Percentiles rank a stretch among this genome's conserved stretches.
phyloP scores from a whole-genome alignment of 257 asterid species.

The Capsicum baccatum region DNA sequence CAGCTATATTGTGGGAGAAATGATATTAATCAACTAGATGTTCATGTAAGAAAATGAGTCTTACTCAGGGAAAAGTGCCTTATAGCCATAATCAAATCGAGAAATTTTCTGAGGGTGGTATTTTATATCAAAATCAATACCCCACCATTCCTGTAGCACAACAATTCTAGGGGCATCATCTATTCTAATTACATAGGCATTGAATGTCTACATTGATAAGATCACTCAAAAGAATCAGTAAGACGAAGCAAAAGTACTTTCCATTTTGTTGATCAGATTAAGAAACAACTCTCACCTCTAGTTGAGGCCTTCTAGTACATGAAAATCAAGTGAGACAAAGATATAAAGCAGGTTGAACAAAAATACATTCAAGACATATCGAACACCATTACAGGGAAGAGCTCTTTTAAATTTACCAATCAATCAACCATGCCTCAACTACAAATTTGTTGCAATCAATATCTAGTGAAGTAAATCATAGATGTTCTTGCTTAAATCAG shows the following conservation, averaged over 20 bases:
- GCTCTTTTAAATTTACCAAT: neutral
- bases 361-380: neutral
- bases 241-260: neutral
- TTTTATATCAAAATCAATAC: slow-evolving; percentile 93
- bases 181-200: slow-evolving; percentile 90
- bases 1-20: neutral
- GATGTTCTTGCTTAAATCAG: neutral
- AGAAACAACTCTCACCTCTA: neutral
- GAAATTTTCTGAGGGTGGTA: slow-evolving; percentile 92
- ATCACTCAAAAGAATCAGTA: slow-evolving; percentile 14
- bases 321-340: neutral
- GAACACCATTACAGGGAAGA: neutral
- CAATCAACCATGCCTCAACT: neutral
- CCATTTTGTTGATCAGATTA: neutral
- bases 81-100: slow-evolving; percentile 78
- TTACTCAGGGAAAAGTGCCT: slow-evolving; percentile 95
- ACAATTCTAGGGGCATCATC: slow-evolving; percentile 96
- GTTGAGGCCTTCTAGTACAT: too few species aligned
- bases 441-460: neutral
- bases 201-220: slow-evolving; percentile 61
- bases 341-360: neutral
- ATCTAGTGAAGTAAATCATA: neutral
- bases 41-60: slow-evolving; percentile 31
- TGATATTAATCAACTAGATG: slow-evolving; percentile 20
- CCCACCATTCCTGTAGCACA: slow-evolving; percentile 99